These are phyloP conservation scores for Hansfordia pulvinata DNA, from an alignment of 2,329 filamentous ascomycete species.

Conservation along the genomic window DNA sequence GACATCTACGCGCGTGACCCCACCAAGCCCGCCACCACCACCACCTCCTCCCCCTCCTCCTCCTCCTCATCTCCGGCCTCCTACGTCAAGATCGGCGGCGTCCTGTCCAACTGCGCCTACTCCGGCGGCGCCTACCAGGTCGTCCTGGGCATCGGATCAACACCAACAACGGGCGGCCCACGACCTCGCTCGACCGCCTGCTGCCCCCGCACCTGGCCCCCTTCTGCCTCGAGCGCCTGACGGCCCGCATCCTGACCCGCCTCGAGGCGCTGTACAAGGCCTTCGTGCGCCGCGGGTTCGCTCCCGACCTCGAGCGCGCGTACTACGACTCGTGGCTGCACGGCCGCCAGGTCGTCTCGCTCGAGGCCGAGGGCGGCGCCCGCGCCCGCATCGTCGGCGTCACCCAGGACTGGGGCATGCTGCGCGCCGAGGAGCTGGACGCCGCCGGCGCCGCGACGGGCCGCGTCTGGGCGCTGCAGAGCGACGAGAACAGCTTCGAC, in stretches of 20 bases:
- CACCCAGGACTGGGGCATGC: slow-evolving; percentile 78
- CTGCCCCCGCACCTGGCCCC: slow-evolving; percentile 36
- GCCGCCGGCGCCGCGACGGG: slow-evolving; percentile 62
- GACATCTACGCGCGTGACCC: slow-evolving; percentile 74
- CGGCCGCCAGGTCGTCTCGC: slow-evolving; percentile 52
- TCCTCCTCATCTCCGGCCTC: slow-evolving; percentile 25
- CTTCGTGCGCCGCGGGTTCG: slow-evolving; percentile 68
- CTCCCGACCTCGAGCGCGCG: slow-evolving; percentile 51
- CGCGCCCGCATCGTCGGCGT: slow-evolving; percentile 74
- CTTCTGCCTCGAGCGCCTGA: slow-evolving; percentile 64
- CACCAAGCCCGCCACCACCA: slow-evolving; percentile 16
- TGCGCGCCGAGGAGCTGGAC: slow-evolving; percentile 73
- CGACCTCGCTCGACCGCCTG: slow-evolving; percentile 71
- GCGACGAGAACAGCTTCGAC: slow-evolving; percentile 96
- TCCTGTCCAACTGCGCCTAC: slow-evolving; percentile 82
- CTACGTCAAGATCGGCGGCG: slow-evolving; percentile 86
- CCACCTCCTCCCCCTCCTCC: too few species aligned
- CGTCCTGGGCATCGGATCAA: slow-evolving; percentile 84
- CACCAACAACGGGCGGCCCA: slow-evolving; percentile 69
- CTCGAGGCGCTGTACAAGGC: slow-evolving; percentile 66
- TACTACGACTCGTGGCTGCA: slow-evolving; percentile 88
- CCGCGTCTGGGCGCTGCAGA: slow-evolving; percentile 72
- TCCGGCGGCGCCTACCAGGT: slow-evolving; percentile 65
- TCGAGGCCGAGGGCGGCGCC: slow-evolving; percentile 68
- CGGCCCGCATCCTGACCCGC: slow-evolving; percentile 65